Base-by-base conservation (phyloP, 345 rosid genomes). In the Eucalyptus viminalis region DNA sequence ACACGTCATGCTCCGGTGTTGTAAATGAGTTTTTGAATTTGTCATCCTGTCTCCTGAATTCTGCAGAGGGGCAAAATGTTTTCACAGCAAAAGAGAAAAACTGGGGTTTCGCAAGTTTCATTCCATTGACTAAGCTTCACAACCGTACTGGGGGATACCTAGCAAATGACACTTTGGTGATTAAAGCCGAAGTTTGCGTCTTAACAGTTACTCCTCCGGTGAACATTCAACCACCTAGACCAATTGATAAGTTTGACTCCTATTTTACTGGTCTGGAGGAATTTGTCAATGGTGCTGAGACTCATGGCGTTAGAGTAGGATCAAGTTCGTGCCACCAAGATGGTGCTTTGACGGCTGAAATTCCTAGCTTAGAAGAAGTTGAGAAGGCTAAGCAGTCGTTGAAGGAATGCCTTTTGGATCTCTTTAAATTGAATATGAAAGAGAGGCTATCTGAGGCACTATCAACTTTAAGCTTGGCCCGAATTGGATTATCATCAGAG, bases 61-160 rank as follows among this genome's bases (percentile, higher is more conserved):
- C 49, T 65, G 76, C 0, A 65, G 76, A n/a, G 21, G 9, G 0
- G 37, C 76, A 5, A 65, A 0, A n/a, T 65, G 5, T 0, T 65
- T n/a, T 65, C 76, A 65, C 37, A 3, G 44, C 0, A 0, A 65
- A 2, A 7, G 10, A 14, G 37, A 7, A 0, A 0, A 0, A n/a
- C 76, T 29, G 37, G 76, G 76, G 76, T 65, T 65, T 65, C 72
- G 0, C 21, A n/a, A 7, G 0, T 0, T 65, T 65, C 37, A 65
- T 65, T 65, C 37, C 37, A 4, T 65, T 65, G 76, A 0, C 76
- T 65, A 3, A 65, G 21, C 76, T 65, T 65, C 88, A 17, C 9
- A 37, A 88, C 4, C 21, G 21, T n/a, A 65, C 11, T 65, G 19
- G 76, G 19, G 76, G 72, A 65, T 65, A 29, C 76, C 62, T 88